Percentiles rank a stretch among this genome's conserved stretches.
These are phyloP conservation scores for Rhizoclosmatium globosum DNA, from an alignment of 192 early-diverging fungal species.

Conservation along the genomic window DNA sequence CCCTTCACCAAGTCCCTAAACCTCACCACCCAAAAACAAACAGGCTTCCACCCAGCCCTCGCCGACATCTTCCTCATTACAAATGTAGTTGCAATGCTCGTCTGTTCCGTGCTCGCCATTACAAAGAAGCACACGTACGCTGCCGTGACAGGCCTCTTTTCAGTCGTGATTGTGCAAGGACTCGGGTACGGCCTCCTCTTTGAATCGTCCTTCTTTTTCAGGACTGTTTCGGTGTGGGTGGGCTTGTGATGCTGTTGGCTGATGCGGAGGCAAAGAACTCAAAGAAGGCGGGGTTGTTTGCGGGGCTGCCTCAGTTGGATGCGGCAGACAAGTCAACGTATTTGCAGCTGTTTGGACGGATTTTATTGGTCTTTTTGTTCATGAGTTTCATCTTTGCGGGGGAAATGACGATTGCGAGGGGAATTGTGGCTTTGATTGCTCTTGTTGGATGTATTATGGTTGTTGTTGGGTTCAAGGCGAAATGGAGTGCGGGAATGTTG, in stretches of 20 bases:
- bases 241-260: conserved; percentile 93
- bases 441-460: conserved; percentile 92
- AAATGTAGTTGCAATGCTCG: conserved; percentile 88
- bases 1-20: too few relatives aligned
- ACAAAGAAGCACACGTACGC: conserved; percentile 80
- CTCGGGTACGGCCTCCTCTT: conserved; percentile 95
- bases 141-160: conserved; percentile 84
- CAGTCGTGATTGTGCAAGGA: conserved; percentile 81
- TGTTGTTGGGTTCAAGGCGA: conserved; percentile 97
- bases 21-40: not conserved
- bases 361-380: conserved; percentile 93
- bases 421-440: conserved; percentile 77
- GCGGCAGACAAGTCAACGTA: conserved; percentile 85
- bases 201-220: conserved; percentile 88
- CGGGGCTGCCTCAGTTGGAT: conserved; percentile 85
- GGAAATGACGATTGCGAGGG: conserved; percentile 74
- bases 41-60: conserved; percentile 76
- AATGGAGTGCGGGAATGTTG: conserved; percentile 93
- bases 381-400: conserved; percentile 89
- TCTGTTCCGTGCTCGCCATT: conserved; percentile 85
- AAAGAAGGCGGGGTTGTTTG: conserved; percentile 73
- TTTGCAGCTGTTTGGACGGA: conserved; percentile 89
- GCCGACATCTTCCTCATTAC: conserved; percentile 86
- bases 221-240: conserved; percentile 94
- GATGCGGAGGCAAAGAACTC: conserved; percentile 67